Percentiles rank a stretch among this genome's conserved stretches.
Conservation (phyloP, 2,329 filamentous ascomycete species). For the Orbilia javanica region DNA sequence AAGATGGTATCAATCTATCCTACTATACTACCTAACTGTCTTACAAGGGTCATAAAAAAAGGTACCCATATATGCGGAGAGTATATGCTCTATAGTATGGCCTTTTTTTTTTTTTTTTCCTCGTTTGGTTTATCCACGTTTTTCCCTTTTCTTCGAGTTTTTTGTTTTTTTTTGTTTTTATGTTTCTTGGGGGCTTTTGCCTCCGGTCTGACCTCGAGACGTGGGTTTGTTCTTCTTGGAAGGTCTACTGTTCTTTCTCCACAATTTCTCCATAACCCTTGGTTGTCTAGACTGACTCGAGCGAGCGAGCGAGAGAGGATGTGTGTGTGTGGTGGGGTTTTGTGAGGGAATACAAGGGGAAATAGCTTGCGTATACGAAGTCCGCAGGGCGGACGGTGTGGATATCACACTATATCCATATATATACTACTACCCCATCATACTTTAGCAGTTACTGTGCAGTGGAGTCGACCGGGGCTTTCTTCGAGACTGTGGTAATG, state of each 20-base stretch:
- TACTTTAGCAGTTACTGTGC: too few species aligned
- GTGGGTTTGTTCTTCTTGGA: neutral
- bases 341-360: neutral
- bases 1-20: too few species aligned
- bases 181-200: neutral
- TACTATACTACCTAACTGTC: neutral
- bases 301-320: neutral
- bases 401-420: neutral
- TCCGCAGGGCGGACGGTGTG: neutral
- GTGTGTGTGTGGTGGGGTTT: constrained; percentile 4
- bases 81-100: too few species aligned
- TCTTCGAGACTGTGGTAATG: too few species aligned
- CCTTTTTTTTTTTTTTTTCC: too few species aligned
- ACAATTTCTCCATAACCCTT: constrained; percentile 35
- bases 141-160: neutral
- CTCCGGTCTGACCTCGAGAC: constrained; percentile 7
- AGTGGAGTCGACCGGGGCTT: neutral
- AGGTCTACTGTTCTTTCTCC: constrained; percentile 12
- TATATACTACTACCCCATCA: too few species aligned
- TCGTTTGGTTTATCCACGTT: neutral
- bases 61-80: neutral
- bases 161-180: constrained; percentile 10
- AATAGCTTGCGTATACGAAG: constrained; percentile 7
- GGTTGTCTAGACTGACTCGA: neutral
- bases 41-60: neutral